Evolutionary conservation across 352 stramenopile species (phyloP).

Genomic region (Phytophthora citricola): DNA sequence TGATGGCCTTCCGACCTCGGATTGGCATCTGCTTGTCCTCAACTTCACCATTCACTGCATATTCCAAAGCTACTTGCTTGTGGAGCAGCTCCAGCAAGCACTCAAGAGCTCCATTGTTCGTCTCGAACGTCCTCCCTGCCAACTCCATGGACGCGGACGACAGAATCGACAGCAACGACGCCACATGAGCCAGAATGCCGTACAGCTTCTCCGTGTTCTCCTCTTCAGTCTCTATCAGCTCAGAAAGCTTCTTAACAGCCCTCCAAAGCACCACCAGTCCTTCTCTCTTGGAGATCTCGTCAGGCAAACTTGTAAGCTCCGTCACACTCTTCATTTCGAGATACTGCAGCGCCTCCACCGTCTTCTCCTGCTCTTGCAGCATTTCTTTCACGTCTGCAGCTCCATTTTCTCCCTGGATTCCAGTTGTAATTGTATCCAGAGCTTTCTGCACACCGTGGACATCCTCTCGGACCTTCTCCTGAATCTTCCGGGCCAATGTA

Average conservation of each 20-base stretch:
- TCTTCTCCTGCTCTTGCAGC: slow-evolving; percentile 46
- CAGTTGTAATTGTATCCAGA: slow-evolving; percentile 57
- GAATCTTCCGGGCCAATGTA: slow-evolving; percentile 76
- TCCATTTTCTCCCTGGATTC: slow-evolving; percentile 29
- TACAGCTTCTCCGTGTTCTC: slow-evolving; percentile 23
- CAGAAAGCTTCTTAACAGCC: slow-evolving; percentile 42
- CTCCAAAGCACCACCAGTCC: slow-evolving; percentile 68
- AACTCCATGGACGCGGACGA: slow-evolving; percentile 67
- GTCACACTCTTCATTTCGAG: slow-evolving; percentile 79
- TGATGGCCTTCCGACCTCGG: slow-evolving; percentile 60
- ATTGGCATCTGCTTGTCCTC: slow-evolving; percentile 39
- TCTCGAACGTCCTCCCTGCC: slow-evolving; percentile 36
- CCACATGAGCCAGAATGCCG: slow-evolving; percentile 53
- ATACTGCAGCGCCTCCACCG: slow-evolving; percentile 72
- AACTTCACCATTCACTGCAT: slow-evolving; percentile 29
- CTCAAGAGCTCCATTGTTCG: slow-evolving; percentile 28
- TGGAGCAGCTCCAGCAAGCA: slow-evolving; percentile 54
- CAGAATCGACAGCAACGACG: slow-evolving; percentile 60
- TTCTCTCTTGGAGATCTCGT: slow-evolving; percentile 61
- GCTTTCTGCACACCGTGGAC: slow-evolving; percentile 83
- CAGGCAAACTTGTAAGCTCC: slow-evolving; percentile 58
- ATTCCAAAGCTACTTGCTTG: slow-evolving; percentile 60
- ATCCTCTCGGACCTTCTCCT: slow-evolving; percentile 75
- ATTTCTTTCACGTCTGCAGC: slow-evolving; percentile 24
- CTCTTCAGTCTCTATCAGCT: slow-evolving; percentile 23